Conservation (phyloP, 352 stramenopile species). For the Phytopythium ostracodes region DNA sequence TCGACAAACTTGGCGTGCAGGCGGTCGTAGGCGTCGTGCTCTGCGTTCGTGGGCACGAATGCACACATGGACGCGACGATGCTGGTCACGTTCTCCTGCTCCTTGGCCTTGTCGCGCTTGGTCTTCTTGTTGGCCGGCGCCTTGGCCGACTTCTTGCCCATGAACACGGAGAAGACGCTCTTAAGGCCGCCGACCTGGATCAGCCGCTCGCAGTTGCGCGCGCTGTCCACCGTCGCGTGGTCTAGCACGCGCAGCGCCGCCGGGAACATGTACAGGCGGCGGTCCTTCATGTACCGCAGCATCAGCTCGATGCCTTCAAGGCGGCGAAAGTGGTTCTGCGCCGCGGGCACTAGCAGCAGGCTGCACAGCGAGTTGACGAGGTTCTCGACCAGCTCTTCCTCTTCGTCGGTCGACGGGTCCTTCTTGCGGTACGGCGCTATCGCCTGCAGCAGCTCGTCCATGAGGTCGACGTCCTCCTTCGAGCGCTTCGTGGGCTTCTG, state of each 20-base stretch:
- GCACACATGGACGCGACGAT: conserved; percentile 66
- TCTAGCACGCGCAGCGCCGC: conserved; percentile 53
- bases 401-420: conserved; percentile 66
- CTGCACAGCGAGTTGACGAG: conserved; percentile 87
- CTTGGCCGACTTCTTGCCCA: conserved; percentile 50
- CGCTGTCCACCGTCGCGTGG: conserved; percentile 53
- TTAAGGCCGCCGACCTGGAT: conserved; percentile 63
- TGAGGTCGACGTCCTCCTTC: conserved; percentile 49
- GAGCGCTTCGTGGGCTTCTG: conserved; percentile 4
- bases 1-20: conserved; percentile 84
- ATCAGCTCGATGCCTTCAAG: conserved; percentile 92
- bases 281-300: conserved; percentile 89
- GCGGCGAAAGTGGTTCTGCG: conserved; percentile 50
- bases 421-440: conserved; percentile 87
- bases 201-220: conserved; percentile 63
- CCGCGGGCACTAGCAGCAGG: conserved; percentile 46
- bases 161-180: conserved; percentile 67
- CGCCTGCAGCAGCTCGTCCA: conserved; percentile 90
- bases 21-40: conserved; percentile 52
- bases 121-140: conserved; percentile 18
- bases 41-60: conserved; percentile 37
- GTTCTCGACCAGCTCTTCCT: conserved; percentile 94
- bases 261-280: conserved; percentile 60
- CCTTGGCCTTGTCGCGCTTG: conserved; percentile 38
- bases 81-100: conserved; percentile 64